Percentiles rank a stretch among this genome's conserved stretches.
These are phyloP conservation scores for Hypoxylon sp. DNA, from an alignment of 2,329 filamentous ascomycete genomes.

Conservation along the genomic window DNA sequence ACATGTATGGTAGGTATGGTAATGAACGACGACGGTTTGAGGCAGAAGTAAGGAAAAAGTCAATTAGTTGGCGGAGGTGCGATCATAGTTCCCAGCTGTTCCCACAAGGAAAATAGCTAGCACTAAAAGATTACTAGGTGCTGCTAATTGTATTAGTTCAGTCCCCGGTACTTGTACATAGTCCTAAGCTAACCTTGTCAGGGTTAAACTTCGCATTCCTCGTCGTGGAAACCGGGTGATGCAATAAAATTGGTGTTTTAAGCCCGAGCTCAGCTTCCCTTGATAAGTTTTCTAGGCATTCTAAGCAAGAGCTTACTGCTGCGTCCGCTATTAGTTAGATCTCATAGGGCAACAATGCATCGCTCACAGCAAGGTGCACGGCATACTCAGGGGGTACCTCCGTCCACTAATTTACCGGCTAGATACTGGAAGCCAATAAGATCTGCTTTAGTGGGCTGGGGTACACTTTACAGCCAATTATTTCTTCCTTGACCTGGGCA, in stretches of 20 bases:
- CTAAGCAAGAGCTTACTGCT: not conserved
- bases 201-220: constrained; percentile 56
- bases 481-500: constrained; percentile 10
- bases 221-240: constrained; percentile 55
- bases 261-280: constrained; percentile 51
- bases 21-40: constrained; percentile 46
- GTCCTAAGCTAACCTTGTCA: constrained; percentile 35
- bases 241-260: constrained; percentile 48
- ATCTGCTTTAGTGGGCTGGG: constrained; percentile 18
- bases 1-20: constrained; percentile 11
- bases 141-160: constrained; percentile 12
- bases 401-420: constrained; percentile 45
- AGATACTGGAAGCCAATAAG: constrained; percentile 34
- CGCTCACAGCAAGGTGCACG: constrained; percentile 35
- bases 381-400: constrained; percentile 31
- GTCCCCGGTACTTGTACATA: constrained; percentile 25
- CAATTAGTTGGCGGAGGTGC: constrained; percentile 25
- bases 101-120: constrained; percentile 40
- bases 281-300: constrained; percentile 6
- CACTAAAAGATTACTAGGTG: constrained; percentile 11
- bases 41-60: constrained; percentile 35
- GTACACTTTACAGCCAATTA: constrained; percentile 29
- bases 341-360: constrained; percentile 44
- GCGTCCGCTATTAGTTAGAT: constrained; percentile 29
- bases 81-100: constrained; percentile 7